phyloP scores from a whole-genome alignment of 176 grass and related monocot genomes.

The Olyra latifolia region DNA sequence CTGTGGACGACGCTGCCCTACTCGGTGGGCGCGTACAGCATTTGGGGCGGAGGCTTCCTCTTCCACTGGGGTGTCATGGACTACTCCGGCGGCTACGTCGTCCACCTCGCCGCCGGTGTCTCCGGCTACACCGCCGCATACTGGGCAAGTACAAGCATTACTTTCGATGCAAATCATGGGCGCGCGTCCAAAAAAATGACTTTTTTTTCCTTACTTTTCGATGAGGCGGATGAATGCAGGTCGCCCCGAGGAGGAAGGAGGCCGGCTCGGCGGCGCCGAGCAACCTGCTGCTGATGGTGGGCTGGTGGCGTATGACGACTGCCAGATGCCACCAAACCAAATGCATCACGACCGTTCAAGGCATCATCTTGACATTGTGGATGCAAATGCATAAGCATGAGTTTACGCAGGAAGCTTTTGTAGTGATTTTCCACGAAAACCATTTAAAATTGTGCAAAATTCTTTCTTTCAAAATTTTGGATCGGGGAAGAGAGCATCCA shows the following conservation, averaged over 20 bases:
- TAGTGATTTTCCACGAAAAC: too few species aligned
- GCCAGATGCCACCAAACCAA: neutral
- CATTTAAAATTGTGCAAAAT: too few species aligned
- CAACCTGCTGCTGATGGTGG: conserved; percentile 46
- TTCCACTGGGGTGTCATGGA: conserved; percentile 39
- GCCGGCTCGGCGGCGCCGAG: neutral
- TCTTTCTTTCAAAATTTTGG: too few species aligned
- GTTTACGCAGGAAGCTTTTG: too few species aligned
- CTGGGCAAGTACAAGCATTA: conserved; percentile 15
- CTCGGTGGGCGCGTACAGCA: conserved; percentile 28
- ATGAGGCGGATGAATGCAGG: conserved; percentile 43
- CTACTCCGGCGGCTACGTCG: conserved; percentile 37
- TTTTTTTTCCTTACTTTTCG: too few species aligned
- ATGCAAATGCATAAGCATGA: neutral
- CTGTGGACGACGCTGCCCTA: conserved; percentile 42
- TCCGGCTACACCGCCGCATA: conserved; percentile 39
- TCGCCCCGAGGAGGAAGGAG: conserved; percentile 40
- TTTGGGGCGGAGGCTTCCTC: conserved; percentile 48
- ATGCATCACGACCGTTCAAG: neutral
- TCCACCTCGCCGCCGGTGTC: conserved; percentile 17
- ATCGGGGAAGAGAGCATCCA: too few species aligned
- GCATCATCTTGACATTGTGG: neutral
- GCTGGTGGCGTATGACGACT: neutral
- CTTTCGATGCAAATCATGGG: too few species aligned
- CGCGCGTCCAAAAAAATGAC: too few species aligned